phyloP scores from a whole-genome alignment of 2,329 filamentous ascomycete genomes.

The Zasmidium angulare region DNA sequence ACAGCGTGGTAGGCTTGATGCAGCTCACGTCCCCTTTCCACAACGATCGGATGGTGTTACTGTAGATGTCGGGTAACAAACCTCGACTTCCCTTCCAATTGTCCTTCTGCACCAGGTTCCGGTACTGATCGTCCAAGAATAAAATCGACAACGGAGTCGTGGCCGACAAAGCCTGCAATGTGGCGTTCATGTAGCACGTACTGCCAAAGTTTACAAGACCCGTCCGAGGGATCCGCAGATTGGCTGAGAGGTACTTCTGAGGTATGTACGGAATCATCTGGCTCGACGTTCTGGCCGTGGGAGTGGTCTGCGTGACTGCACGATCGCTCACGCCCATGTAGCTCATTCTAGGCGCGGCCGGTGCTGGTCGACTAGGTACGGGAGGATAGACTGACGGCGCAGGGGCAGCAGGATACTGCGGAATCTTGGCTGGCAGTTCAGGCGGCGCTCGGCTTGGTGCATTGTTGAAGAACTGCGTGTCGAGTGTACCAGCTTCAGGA shows the following conservation, averaged over 20 bases:
- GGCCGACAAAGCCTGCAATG: conserved; percentile 77
- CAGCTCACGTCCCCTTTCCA: conserved; percentile 59
- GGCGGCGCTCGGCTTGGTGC: conserved; percentile 35
- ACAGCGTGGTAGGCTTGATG: conserved; percentile 48
- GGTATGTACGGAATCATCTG: conserved; percentile 47
- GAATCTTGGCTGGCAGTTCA: conserved; percentile 26
- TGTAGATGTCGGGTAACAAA: conserved; percentile 61
- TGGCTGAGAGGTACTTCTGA: conserved; percentile 44
- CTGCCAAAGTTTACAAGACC: conserved; percentile 78
- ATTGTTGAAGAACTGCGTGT: conserved; percentile 53
- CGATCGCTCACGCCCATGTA: conserved; percentile 78
- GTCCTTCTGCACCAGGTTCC: conserved; percentile 56
- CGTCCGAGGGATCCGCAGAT: conserved; percentile 58
- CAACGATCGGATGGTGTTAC: conserved; percentile 60
- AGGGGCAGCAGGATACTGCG: conserved; percentile 33
- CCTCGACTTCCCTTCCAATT: conserved; percentile 67
- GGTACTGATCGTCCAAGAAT: conserved; percentile 66
- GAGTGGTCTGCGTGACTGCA: conserved; percentile 35
- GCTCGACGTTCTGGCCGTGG: conserved; percentile 34
- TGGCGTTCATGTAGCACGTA: conserved; percentile 92
- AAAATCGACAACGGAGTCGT: conserved; percentile 62
- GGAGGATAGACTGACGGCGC: conserved; percentile 39
- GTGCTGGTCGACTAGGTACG: conserved; percentile 59
- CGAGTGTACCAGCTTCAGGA: conserved; percentile 65
- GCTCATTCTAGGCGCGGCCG: conserved; percentile 60